Evolutionary conservation across 176 grass and related monocot genomes (phyloP).

Genomic region (Avena insularis): DNA sequence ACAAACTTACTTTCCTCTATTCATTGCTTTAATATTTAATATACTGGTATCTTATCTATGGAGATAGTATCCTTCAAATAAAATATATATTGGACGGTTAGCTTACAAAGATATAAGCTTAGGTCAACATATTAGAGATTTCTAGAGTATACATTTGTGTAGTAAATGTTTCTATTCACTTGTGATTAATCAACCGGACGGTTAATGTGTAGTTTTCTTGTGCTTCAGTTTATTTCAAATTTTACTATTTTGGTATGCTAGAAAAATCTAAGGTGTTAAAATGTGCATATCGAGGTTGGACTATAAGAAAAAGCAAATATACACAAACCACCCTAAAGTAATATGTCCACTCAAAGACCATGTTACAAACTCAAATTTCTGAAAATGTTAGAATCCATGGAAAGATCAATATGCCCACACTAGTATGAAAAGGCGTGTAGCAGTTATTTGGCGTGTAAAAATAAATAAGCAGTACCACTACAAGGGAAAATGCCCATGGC

Average conservation of each 20-base stretch:
- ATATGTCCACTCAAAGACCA: no score
- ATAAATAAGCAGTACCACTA: no score
- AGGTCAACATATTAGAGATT: not conserved
- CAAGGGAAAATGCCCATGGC: no score
- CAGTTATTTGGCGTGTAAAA: no score
- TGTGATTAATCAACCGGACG: not conserved
- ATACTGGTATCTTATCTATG: not conserved
- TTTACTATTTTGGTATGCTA: not conserved
- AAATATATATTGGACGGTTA: not conserved
- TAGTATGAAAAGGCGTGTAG: no score
- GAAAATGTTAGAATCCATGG: no score
- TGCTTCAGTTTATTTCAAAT: not conserved
- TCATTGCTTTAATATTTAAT: not conserved
- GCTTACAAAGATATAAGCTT: not conserved
- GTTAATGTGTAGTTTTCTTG: not conserved
- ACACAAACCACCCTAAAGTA: no score
- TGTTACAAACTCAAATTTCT: no score
- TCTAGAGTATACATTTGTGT: not conserved
- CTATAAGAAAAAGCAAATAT: no score
- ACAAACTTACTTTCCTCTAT: not conserved
- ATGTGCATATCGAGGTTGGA: no score
- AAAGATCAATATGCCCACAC: no score
- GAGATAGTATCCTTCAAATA: not conserved
- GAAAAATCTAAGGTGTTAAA: no score
- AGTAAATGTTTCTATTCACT: not conserved